Evolutionary conservation across 306 rosid genomes (phyloP).

Genomic region (Pyrus betulifolia): DNA sequence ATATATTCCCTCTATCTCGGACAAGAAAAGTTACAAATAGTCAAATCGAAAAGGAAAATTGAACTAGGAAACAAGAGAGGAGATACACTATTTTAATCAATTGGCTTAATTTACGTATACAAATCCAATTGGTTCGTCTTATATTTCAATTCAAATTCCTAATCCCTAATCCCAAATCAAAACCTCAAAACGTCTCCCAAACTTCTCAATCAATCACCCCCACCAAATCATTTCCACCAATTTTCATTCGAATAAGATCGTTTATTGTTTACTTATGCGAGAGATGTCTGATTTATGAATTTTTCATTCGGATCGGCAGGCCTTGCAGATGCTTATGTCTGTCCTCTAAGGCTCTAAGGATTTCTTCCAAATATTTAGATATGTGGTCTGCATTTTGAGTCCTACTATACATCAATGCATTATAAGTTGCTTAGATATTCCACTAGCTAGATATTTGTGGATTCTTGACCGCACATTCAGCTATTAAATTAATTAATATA

Average conservation of each 20-base stretch:
- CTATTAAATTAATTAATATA: no score
- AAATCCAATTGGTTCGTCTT: neutral
- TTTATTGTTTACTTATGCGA: neutral
- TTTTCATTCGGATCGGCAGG: neutral
- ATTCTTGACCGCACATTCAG: accelerated
- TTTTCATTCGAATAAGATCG: neutral
- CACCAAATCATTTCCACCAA: neutral
- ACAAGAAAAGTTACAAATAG: neutral
- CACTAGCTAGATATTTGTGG: neutral
- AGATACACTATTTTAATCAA: neutral
- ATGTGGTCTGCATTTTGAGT: neutral
- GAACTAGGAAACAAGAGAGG: neutral
- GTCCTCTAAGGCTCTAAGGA: no score
- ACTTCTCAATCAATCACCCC: neutral
- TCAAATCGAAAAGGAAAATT: neutral
- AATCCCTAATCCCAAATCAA: neutral
- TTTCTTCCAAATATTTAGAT: neutral
- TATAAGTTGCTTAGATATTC: no score
- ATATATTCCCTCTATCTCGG: no score
- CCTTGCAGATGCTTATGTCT: neutral
- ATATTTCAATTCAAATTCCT: neutral
- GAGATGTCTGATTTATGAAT: neutral
- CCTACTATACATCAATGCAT: neutral
- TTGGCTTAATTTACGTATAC: no score
- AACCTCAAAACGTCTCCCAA: neutral